phyloP scores from a whole-genome alignment of 2,329 filamentous ascomycete species.

The Colletotrichum tabaci region DNA sequence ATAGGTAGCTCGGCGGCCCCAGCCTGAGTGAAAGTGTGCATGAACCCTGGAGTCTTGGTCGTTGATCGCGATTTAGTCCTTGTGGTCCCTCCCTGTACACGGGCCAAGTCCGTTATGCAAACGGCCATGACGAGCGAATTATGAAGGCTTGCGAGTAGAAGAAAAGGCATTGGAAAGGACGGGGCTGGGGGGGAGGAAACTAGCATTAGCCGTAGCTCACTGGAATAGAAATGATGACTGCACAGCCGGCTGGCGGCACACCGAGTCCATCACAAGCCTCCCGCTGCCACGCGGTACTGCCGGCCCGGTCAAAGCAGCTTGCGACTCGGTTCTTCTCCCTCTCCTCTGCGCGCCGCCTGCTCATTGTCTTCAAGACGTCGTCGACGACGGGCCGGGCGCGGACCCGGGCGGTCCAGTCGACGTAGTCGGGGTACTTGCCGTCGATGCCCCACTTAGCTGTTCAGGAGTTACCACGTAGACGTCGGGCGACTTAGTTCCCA shows the following conservation, averaged over 20 bases:
- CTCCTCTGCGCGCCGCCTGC: neutral
- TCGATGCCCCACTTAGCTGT: slow-evolving; percentile 47
- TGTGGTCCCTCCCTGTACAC: neutral
- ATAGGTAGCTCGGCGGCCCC: neutral
- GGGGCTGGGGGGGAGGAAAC: neutral
- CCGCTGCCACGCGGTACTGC: too few species aligned
- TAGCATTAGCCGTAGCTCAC: neutral
- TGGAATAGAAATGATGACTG: slow-evolving; percentile 8
- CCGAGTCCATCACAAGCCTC: neutral
- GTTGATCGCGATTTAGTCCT: slow-evolving; percentile 10
- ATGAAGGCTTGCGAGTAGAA: neutral
- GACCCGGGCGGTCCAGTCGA: slow-evolving; percentile 53
- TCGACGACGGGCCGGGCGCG: slow-evolving; percentile 50
- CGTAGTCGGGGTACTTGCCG: slow-evolving; percentile 53
- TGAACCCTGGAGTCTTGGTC: slow-evolving; percentile 24
- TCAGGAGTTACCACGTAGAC: slow-evolving; percentile 43
- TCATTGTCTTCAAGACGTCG: slow-evolving; percentile 42
- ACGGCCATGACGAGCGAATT: neutral
- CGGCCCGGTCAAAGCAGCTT: neutral
- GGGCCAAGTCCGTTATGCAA: neutral
- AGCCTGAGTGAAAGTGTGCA: slow-evolving; percentile 17
- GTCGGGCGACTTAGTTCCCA: slow-evolving; percentile 45
- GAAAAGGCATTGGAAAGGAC: neutral
- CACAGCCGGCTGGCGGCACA: neutral
- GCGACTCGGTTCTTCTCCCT: neutral